A percentile compares a stretch with the other conserved stretches of the same genome.
Conservation (phyloP, 208 protist species). For the Trypanosoma lewisi region DNA sequence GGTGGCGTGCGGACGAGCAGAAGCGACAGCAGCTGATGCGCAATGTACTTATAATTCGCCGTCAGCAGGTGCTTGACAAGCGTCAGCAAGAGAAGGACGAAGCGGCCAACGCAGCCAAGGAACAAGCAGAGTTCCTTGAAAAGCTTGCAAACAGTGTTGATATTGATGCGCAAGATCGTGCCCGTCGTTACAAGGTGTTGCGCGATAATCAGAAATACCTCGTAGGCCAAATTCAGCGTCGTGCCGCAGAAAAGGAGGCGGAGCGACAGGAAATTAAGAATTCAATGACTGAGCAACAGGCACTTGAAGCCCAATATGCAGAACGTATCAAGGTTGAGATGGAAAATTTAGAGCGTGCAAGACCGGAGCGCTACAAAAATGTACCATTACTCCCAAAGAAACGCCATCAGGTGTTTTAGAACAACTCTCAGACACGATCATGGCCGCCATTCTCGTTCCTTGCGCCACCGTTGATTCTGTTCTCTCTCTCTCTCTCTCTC, state of each 20-base stretch:
- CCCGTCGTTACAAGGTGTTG: slow-evolving; percentile 37
- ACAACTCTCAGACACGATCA: neutral
- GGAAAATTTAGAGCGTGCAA: slow-evolving; percentile 71
- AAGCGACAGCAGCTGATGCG: slow-evolving; percentile 60
- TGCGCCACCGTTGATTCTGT: no score
- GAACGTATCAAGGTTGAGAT: slow-evolving; percentile 72
- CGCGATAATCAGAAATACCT: slow-evolving; percentile 74
- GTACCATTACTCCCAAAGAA: slow-evolving; percentile 62
- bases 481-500: neutral
- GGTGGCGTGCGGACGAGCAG: slow-evolving; percentile 62
- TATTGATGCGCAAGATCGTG: slow-evolving; percentile 36
- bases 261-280: slow-evolving; percentile 32
- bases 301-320: slow-evolving; percentile 46
- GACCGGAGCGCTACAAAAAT: slow-evolving; percentile 66
- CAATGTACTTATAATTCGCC: slow-evolving; percentile 70
- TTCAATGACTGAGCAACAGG: slow-evolving; percentile 62
- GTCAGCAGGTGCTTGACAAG: slow-evolving; percentile 80
- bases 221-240: slow-evolving; percentile 59
- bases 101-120: slow-evolving; percentile 30
- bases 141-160: slow-evolving; percentile 34
- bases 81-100: slow-evolving; percentile 43
- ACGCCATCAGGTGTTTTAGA: slow-evolving; percentile 40
- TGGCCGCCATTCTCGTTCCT: neutral
- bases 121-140: slow-evolving; percentile 51
- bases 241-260: slow-evolving; percentile 38